phyloP scores from a whole-genome alignment of 768 basidiomycete species.

The Roridomyces roridus region DNA sequence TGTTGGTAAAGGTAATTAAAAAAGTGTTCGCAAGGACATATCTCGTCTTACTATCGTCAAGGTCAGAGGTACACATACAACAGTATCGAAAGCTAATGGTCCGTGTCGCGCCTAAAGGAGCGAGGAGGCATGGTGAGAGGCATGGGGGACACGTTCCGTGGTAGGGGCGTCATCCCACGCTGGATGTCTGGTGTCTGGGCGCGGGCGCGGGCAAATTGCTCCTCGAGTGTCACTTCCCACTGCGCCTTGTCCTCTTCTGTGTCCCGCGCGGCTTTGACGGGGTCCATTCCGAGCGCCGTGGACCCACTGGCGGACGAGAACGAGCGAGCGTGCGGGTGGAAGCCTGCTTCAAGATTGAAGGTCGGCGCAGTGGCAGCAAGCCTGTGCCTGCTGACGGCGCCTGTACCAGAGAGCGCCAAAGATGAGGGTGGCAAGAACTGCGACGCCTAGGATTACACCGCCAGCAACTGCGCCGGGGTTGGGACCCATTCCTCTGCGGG shows the following conservation, averaged over 20 bases:
- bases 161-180: constrained; percentile 1
- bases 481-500: constrained; percentile 13
- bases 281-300: not conserved
- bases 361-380: not conserved
- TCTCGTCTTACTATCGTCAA: constrained; percentile 6
- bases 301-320: constrained; percentile 4
- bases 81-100: too few species aligned
- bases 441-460: constrained; percentile 7
- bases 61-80: constrained; percentile 16
- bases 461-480: constrained; percentile 5
- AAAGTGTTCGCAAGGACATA: constrained; percentile 12
- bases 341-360: constrained; percentile 12
- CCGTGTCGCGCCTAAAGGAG: not conserved
- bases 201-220: constrained; percentile 23
- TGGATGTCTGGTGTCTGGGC: constrained; percentile 18
- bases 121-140: not conserved
- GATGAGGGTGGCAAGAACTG: constrained; percentile 2
- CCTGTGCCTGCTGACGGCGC: constrained; percentile 19
- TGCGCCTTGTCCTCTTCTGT: constrained; percentile 19
- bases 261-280: not conserved
- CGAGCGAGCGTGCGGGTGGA: constrained; percentile 13
- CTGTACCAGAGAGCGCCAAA: constrained; percentile 11
- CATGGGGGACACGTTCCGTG: not conserved
- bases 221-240: constrained; percentile 24
- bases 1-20: constrained; percentile 7